Conservation (phyloP, 306 rosid genomes). For the Psophocarpus tetragonolobus region DNA sequence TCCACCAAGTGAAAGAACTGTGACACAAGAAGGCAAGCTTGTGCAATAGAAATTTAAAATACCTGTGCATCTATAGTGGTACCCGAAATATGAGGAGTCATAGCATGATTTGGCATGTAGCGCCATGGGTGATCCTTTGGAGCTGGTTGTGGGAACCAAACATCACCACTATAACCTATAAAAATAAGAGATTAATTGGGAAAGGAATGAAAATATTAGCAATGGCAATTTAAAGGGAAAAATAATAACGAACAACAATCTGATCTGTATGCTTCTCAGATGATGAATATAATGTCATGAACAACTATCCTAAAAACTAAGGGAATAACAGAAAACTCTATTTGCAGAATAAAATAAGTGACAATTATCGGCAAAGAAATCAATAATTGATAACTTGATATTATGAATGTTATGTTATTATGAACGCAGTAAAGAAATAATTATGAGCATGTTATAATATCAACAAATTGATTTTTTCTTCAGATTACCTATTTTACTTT, state of each 20-base stretch:
- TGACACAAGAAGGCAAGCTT: background rate
- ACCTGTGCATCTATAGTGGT: conserved; percentile 99
- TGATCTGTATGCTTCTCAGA: background rate
- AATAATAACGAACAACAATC: background rate
- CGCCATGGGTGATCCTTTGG: conserved; percentile 99
- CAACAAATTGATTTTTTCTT: background rate
- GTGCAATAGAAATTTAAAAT: background rate
- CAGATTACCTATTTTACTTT: background rate
- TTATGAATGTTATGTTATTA: background rate
- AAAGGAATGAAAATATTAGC: background rate
- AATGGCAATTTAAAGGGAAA: background rate
- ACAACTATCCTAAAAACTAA: background rate
- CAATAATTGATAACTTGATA: background rate
- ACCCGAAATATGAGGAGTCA: conserved; percentile 97
- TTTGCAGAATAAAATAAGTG: background rate
- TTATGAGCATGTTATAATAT: background rate
- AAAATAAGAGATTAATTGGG: conserved; percentile 1
- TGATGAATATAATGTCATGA: background rate
- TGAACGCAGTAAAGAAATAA: too few relatives aligned
- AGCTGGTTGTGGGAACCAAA: conserved; percentile 95
- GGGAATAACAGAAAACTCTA: background rate
- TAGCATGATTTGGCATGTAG: conserved; percentile 95
- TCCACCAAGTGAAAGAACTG: background rate
- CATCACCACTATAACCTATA: conserved; percentile 94
- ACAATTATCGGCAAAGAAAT: background rate